Percentiles rank a stretch among this genome's conserved stretches.
These are phyloP conservation scores for Salvia rosmarinus DNA, from an alignment of 257 asterid genomes.

Conservation along the genomic window DNA sequence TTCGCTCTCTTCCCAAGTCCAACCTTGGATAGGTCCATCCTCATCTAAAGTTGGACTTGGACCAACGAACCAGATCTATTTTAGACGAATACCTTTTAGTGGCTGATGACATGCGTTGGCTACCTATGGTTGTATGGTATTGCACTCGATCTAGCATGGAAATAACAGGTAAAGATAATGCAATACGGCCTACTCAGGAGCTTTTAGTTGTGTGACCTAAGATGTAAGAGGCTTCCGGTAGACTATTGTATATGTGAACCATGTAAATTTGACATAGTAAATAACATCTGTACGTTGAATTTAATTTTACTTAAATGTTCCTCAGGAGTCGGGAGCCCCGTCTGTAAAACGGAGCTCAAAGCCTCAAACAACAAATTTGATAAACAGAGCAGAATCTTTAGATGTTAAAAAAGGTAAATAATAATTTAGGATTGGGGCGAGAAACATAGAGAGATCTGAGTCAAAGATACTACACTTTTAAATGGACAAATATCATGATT, in stretches of 20 bases:
- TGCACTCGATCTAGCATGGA: no score
- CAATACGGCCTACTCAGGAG: background rate
- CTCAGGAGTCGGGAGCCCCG: background rate
- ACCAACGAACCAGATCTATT: no score
- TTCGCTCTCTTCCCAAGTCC: no score
- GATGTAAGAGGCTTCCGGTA: no score
- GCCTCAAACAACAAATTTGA: no score
- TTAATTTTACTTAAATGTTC: no score
- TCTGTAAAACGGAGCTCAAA: no score
- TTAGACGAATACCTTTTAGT: no score
- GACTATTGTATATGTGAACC: background rate
- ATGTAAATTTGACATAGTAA: background rate
- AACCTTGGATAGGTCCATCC: no score
- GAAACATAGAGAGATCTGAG: background rate
- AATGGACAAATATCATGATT: background rate
- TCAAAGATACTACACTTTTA: background rate
- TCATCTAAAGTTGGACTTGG: no score
- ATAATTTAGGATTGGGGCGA: background rate
- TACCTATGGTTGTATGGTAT: no score
- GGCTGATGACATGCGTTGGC: no score
- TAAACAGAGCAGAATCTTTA: background rate
- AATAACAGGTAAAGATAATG: slow-evolving; percentile 17
- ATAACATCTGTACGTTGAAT: background rate
- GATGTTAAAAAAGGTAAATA: background rate
- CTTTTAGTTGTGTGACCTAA: background rate